A percentile compares a stretch with the other conserved stretches of the same genome.
Evolutionary conservation across 495 filamentous ascomycete species (phyloP).

Genomic region (Parmelia sp.): DNA sequence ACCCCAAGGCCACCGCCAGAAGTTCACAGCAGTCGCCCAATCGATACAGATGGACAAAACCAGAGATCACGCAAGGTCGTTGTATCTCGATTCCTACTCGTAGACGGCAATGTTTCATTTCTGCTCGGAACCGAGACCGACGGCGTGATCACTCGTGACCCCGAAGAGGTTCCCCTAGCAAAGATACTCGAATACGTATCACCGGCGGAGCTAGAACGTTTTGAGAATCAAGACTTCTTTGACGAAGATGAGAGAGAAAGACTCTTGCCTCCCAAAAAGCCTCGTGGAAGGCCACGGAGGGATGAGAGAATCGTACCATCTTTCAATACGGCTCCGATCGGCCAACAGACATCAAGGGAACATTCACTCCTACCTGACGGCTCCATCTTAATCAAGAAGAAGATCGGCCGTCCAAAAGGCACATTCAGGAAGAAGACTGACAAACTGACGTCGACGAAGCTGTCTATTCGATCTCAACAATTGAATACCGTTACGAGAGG

Average conservation of each 20-base stretch:
- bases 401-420: not conserved
- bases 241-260: constrained; percentile 16
- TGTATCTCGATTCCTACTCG: constrained; percentile 4
- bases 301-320: not conserved
- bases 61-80: constrained; percentile 11
- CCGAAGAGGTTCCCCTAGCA: constrained; percentile 13
- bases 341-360: not conserved
- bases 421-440: not conserved
- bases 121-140: constrained; percentile 7
- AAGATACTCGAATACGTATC: constrained; percentile 16
- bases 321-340: not conserved
- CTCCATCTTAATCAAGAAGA: not conserved
- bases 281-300: constrained; percentile 16
- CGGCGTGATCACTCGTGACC: not conserved
- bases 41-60: not conserved
- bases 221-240: constrained; percentile 17
- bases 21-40: not conserved
- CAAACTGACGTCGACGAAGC: not conserved
- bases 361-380: not conserved
- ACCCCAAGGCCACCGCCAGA: not conserved
- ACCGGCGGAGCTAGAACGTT: constrained; percentile 12
- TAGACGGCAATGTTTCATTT: constrained; percentile 15
- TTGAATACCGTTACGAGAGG: not conserved
- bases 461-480: not conserved
- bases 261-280: constrained; percentile 3